Evolutionary conservation across 2,329 filamentous ascomycete species (phyloP).

Genomic region (Fusarium xylarioides): DNA sequence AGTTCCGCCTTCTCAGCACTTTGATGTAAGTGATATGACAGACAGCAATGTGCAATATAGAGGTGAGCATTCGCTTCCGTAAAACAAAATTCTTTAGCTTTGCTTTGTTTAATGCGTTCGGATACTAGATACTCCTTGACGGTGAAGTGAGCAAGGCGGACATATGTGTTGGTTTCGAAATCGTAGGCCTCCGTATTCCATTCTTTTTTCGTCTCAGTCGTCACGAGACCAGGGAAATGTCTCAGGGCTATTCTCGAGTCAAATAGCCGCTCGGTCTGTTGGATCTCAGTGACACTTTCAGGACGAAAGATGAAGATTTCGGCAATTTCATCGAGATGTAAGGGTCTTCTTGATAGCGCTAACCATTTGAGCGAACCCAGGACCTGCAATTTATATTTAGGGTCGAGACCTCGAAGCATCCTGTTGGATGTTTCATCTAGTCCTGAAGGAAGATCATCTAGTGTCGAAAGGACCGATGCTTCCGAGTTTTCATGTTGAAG

Average conservation of each 20-base stretch:
- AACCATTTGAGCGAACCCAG: not conserved
- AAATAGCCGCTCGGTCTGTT: fast-evolving
- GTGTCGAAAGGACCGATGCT: not conserved
- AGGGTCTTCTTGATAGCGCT: fast-evolving
- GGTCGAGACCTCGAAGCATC: fast-evolving
- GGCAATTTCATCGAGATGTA: fast-evolving
- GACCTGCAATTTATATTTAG: fast-evolving
- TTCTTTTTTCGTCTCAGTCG: fast-evolving
- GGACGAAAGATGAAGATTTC: not conserved
- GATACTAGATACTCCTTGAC: not conserved
- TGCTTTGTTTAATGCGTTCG: fast-evolving
- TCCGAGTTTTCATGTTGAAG: not conserved
- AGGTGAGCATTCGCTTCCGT: not conserved
- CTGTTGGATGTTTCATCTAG: not conserved
- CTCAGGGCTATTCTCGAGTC: not conserved
- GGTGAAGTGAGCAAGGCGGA: not conserved
- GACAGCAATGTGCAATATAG: fast-evolving
- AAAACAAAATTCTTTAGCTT: fast-evolving
- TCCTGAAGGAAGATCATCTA: fast-evolving
- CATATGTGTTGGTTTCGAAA: fast-evolving
- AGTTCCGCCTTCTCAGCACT: too few species aligned
- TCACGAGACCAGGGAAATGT: not conserved
- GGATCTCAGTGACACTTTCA: fast-evolving
- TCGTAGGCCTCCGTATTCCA: not conserved
- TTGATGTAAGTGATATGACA: not conserved